Conservation (phyloP, 768 basidiomycete species). For the Tephrocybe rancida region DNA sequence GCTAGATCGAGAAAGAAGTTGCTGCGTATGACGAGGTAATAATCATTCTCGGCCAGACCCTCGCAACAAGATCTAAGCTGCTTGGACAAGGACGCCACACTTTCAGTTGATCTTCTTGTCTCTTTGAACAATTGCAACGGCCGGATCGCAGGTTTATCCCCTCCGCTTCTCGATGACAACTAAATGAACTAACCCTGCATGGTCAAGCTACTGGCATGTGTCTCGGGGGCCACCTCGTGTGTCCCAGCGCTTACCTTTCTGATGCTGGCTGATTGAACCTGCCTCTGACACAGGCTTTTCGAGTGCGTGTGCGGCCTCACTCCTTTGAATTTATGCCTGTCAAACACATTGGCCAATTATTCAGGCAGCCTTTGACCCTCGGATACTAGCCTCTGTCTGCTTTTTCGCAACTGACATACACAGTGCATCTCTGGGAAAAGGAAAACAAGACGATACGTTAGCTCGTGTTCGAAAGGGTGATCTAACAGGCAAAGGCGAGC, state of each 20-base stretch:
- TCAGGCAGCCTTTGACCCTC: constrained; percentile 86
- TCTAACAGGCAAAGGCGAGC: constrained; percentile 76
- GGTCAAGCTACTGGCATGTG: constrained; percentile 85
- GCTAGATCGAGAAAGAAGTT: constrained; percentile 88
- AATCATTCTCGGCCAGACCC: not conserved
- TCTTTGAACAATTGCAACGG: constrained; percentile 87
- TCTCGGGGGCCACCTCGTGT: constrained; percentile 81
- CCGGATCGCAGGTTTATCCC: constrained; percentile 70
- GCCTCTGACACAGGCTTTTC: constrained; percentile 34
- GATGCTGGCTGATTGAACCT: not conserved
- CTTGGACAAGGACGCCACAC: constrained; percentile 66
- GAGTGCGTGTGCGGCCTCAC: constrained; percentile 28
- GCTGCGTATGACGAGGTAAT: constrained; percentile 85
- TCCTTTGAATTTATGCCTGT: not conserved
- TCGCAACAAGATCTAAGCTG: not conserved
- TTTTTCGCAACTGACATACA: constrained; percentile 98
- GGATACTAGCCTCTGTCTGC: constrained; percentile 84
- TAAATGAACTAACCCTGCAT: not conserved
- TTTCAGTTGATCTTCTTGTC: constrained; percentile 73
- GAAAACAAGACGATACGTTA: constrained; percentile 83
- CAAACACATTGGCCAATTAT: too few relatives aligned
- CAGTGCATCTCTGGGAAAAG: constrained; percentile 81
- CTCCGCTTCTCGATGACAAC: not conserved
- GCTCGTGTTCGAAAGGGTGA: constrained; percentile 73
- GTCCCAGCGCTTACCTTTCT: constrained; percentile 20